phyloP scores from a whole-genome alignment of 345 rosid genomes.

The Litchi chinensis region DNA sequence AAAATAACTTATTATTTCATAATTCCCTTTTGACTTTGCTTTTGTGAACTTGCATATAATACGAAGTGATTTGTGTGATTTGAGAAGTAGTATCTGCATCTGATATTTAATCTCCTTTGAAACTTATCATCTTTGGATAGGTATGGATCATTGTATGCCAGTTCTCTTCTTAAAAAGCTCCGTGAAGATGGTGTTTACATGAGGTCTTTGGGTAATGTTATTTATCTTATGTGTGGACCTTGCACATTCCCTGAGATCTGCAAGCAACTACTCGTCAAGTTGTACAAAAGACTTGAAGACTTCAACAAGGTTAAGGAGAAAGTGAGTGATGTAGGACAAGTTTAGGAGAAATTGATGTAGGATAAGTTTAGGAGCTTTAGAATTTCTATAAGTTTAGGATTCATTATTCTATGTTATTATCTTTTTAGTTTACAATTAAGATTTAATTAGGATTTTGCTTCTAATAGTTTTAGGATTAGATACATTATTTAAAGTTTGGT shows the following conservation, averaged over 20 bases:
- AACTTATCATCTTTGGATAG: conserved; percentile 31
- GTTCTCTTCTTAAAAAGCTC: conserved; percentile 67
- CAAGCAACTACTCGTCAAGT: conserved; percentile 56
- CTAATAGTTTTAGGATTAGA: no score
- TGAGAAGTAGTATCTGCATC: background rate
- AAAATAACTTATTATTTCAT: no score
- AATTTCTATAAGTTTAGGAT: no score
- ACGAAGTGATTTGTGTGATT: background rate
- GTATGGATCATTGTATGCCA: conserved; percentile 70
- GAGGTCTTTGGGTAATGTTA: conserved; percentile 87
- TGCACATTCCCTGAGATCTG: conserved; percentile 72
- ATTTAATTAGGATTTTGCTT: no score
- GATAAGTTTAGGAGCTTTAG: no score
- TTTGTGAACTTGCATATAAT: background rate
- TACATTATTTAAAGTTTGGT: no score
- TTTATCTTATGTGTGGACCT: conserved; percentile 91
- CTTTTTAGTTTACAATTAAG: no score
- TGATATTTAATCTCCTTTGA: background rate
- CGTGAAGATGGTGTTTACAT: conserved; percentile 72
- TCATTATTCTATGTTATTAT: no score
- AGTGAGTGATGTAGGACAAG: background rate
- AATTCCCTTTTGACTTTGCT: background rate
- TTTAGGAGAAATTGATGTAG: no score
- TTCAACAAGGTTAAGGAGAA: conserved; percentile 27
- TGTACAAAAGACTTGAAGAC: conserved; percentile 56